Evolutionary conservation across 768 basidiomycete species (phyloP).

Genomic region (Russula sp.): DNA sequence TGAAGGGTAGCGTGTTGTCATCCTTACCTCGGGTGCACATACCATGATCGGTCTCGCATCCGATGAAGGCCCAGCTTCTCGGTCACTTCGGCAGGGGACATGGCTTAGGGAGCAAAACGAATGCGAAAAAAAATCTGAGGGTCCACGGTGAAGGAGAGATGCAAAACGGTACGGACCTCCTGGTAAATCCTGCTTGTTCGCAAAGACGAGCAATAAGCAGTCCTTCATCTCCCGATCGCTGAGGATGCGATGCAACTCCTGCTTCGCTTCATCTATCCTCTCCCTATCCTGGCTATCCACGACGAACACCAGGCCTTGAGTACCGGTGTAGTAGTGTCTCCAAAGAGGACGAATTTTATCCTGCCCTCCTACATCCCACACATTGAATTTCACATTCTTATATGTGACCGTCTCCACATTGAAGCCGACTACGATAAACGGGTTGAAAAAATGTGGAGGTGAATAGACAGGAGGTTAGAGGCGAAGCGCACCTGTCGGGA

Average conservation of each 20-base stretch:
- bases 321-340: conserved; percentile 99
- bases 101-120: conserved; percentile 44
- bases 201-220: conserved; percentile 94
- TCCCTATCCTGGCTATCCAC: conserved; percentile 96
- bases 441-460: background rate
- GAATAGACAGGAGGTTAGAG: background rate
- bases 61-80: conserved; percentile 92
- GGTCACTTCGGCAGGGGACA: conserved; percentile 99
- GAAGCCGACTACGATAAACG: conserved; percentile 70
- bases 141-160: background rate
- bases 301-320: conserved; percentile 96
- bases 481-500: conserved; percentile 72
- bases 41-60: conserved; percentile 98
- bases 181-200: conserved; percentile 97
- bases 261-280: conserved; percentile 92
- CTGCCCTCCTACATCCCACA: conserved; percentile 98
- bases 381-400: conserved; percentile 95
- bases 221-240: conserved; percentile 98
- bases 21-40: conserved; percentile 93
- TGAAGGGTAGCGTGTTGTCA: background rate
- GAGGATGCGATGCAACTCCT: conserved; percentile 92
- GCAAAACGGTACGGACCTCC: conserved; percentile 53
- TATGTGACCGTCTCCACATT: conserved; percentile 99
- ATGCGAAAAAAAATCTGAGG: background rate
- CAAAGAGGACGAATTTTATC: conserved; percentile 98